Conservation (phyloP, 1,284 basidiomycete species). For the Fomitopsis palustris region DNA sequence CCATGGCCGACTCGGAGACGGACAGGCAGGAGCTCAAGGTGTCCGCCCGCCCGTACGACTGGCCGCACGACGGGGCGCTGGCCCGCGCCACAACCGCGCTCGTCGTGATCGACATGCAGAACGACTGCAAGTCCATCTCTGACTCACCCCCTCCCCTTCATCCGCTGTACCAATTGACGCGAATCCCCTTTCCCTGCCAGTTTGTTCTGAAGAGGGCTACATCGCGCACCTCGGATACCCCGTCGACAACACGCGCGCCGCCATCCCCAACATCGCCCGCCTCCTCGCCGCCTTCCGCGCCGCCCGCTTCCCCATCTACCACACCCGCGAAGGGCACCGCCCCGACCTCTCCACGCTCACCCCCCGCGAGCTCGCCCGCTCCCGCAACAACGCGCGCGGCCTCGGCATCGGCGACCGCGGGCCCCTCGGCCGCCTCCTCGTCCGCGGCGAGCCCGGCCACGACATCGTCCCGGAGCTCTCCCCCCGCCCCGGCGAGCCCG, state of each 20-base stretch:
- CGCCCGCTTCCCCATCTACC: constrained; percentile 5
- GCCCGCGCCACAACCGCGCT: constrained; percentile 4
- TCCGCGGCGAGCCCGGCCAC: constrained; percentile 9
- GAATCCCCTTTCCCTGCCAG: neutral
- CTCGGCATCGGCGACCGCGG: constrained; percentile 8
- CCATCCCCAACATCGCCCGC: constrained; percentile 4
- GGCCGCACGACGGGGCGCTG: constrained; percentile 6
- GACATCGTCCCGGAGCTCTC: constrained; percentile 7
- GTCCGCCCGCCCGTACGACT: constrained; percentile 3
- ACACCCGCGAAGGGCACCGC: constrained; percentile 12
- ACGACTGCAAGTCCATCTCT: constrained; percentile 6
- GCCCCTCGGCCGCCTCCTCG: constrained; percentile 6
- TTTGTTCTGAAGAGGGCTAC: constrained; percentile 8
- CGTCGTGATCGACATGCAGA: constrained; percentile 11
- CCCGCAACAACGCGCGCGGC: constrained; percentile 3
- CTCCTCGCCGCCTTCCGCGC: constrained; percentile 6
- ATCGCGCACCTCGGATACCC: constrained; percentile 5
- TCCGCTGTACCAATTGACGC: neutral
- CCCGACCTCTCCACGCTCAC: constrained; percentile 10
- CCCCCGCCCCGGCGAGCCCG: constrained; percentile 3
- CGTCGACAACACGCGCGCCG: constrained; percentile 1
- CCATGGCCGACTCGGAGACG: no score
- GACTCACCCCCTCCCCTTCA: neutral
- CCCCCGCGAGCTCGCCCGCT: constrained; percentile 6
- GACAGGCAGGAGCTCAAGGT: neutral